A percentile compares a stretch with the other conserved stretches of the same genome.
Evolutionary conservation across 208 protist species (phyloP).

Genomic region (Acanthamoeba castellanii): DNA sequence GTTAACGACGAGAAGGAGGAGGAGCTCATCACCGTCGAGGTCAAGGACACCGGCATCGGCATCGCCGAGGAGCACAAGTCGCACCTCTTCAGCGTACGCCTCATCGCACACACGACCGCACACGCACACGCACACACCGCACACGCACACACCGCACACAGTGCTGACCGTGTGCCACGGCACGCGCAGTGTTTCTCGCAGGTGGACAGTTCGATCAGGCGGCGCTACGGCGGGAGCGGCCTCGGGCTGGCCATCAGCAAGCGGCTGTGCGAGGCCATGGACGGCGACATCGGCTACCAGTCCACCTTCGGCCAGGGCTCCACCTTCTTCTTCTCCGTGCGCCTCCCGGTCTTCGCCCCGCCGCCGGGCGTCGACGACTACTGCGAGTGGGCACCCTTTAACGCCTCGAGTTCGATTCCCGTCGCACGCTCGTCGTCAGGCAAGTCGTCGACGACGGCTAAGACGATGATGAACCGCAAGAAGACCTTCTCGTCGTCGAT

Average conservation of each 20-base stretch:
- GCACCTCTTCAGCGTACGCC: constrained; percentile 71
- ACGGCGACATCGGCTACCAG: not conserved
- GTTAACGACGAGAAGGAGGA: not conserved
- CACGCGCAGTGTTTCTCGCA: constrained; percentile 30
- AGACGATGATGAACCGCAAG: not conserved
- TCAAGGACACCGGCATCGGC: constrained; percentile 83
- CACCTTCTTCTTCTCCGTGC: constrained; percentile 32
- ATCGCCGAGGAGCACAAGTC: constrained; percentile 75
- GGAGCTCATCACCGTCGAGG: constrained; percentile 42
- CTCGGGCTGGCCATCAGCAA: constrained; percentile 60
- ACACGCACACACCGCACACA: not conserved
- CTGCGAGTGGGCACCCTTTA: constrained; percentile 44
- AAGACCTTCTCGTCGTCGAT: constrained; percentile 14
- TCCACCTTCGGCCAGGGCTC: constrained; percentile 7
- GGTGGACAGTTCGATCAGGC: constrained; percentile 14
- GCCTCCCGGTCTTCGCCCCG: not conserved
- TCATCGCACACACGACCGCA: not conserved
- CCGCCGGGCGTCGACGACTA: not conserved
- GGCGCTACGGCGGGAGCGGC: not conserved
- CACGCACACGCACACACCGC: not conserved
- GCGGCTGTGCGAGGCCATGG: constrained; percentile 29
- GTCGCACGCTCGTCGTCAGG: not conserved
- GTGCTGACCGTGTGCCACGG: not conserved
- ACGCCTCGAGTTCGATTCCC: not conserved
- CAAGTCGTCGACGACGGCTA: not conserved